phyloP scores from a whole-genome alignment of 2,329 filamentous ascomycete genomes.

The Hypomyces perniciosus region DNA sequence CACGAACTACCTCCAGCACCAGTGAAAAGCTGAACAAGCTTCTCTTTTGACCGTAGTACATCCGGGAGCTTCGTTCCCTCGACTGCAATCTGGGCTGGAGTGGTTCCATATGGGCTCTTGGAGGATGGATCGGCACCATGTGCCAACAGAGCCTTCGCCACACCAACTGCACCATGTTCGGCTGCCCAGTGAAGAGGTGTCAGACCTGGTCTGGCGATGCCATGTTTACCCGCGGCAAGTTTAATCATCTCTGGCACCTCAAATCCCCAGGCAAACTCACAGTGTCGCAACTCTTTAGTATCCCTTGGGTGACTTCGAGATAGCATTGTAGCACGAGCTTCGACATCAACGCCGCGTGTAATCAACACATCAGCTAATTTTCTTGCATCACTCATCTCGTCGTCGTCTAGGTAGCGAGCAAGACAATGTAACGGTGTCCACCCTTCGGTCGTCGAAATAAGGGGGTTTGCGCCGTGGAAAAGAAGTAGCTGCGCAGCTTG shows the following conservation, averaged over 20 bases:
- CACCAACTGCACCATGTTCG: neutral
- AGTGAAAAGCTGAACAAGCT: too few relatives aligned
- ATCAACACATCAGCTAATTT: slow-evolving; percentile 12
- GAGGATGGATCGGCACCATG: slow-evolving; percentile 4
- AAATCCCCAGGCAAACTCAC: neutral
- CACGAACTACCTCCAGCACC: too few relatives aligned
- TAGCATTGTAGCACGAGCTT: slow-evolving; percentile 11
- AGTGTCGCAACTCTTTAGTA: neutral
- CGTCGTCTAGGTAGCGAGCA: slow-evolving; percentile 8
- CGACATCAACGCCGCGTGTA: slow-evolving; percentile 1
- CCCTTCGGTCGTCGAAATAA: slow-evolving; percentile 18
- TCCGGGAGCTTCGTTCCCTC: too few relatives aligned
- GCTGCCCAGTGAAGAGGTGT: slow-evolving; percentile 10
- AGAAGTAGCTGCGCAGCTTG: slow-evolving; percentile 18
- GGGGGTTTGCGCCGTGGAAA: slow-evolving; percentile 17
- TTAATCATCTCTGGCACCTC: neutral
- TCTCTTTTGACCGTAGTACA: too few relatives aligned
- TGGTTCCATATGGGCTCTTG: too few relatives aligned
- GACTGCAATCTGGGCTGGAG: too few relatives aligned
- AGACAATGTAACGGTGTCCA: slow-evolving; percentile 22
- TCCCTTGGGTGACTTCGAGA: neutral
- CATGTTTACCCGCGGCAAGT: neutral
- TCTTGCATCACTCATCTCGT: neutral
- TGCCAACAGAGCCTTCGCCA: slow-evolving; percentile 1
- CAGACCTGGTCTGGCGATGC: neutral